Evolutionary conservation across 2,329 filamentous ascomycete species (phyloP).

Genomic region (Scedosporium boydii): DNA sequence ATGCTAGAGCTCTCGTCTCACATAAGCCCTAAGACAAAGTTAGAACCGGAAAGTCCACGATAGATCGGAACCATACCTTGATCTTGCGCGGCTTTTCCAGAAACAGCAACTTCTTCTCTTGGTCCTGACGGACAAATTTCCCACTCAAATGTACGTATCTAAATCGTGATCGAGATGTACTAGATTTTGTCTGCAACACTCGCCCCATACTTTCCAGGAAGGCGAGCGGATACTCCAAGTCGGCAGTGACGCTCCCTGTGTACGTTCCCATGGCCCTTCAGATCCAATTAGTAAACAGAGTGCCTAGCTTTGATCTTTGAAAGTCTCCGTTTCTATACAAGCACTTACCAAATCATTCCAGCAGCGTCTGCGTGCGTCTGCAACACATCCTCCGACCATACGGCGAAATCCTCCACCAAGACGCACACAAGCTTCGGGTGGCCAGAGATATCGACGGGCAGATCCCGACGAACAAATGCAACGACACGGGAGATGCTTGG

Average conservation of each 20-base stretch:
- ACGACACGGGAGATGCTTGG: conserved; percentile 19
- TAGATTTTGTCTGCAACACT: neutral
- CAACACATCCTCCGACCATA: conserved; percentile 16
- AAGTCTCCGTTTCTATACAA: too few relatives aligned
- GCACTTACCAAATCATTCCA: conserved; percentile 19
- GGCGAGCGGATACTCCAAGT: neutral
- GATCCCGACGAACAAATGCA: conserved; percentile 19
- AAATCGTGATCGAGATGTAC: conserved; percentile 13
- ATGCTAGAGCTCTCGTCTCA: conserved; percentile 10
- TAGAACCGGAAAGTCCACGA: neutral
- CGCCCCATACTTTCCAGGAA: neutral
- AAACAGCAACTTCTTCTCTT: conserved; percentile 19
- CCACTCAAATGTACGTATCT: conserved; percentile 23
- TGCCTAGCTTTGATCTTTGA: neutral
- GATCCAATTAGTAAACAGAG: neutral
- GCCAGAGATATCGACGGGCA: conserved; percentile 10
- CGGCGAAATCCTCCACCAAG: conserved; percentile 15
- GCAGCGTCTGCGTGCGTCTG: conserved; percentile 15
- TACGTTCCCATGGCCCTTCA: neutral
- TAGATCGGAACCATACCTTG: conserved; percentile 11
- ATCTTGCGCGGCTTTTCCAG: conserved; percentile 16
- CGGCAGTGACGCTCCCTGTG: neutral
- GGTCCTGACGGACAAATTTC: conserved; percentile 21
- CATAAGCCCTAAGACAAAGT: conserved; percentile 11
- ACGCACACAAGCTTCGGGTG: conserved; percentile 15